These are phyloP conservation scores for Microdochium trichocladiopsis DNA, from an alignment of 2,329 filamentous ascomycete genomes.

Conservation along the genomic window DNA sequence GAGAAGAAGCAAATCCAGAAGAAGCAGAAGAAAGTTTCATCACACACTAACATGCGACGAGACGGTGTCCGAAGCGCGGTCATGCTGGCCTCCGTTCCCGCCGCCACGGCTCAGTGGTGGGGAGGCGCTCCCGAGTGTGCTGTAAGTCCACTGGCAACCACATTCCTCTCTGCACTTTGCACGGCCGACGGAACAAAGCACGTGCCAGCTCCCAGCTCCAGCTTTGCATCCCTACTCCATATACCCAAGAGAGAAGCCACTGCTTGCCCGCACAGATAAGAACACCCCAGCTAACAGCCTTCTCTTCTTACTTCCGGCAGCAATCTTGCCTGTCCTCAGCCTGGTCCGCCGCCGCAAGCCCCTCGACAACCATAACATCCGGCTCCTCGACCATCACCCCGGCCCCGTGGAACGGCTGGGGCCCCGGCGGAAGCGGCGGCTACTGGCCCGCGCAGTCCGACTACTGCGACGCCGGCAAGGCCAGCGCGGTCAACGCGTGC, in stretches of 20 bases:
- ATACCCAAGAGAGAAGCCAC: too few species aligned
- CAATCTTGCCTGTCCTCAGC: conserved; percentile 32
- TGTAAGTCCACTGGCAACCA: conserved; percentile 20
- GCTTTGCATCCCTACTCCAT: too few species aligned
- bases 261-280: too few species aligned
- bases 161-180: background rate
- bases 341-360: too few species aligned
- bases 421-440: background rate
- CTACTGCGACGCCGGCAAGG: conserved; percentile 19
- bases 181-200: too few species aligned
- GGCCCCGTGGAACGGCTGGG: conserved; percentile 17
- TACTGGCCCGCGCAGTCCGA: conserved; percentile 21
- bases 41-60: background rate
- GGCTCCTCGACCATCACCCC: conserved; percentile 21
- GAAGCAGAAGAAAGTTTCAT: too few species aligned
- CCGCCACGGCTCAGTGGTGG: conserved; percentile 27
- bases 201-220: too few species aligned
- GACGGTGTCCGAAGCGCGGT: conserved; percentile 5
- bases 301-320: conserved; percentile 14
- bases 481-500: conserved; percentile 17
- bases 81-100: conserved; percentile 16
- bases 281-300: background rate
- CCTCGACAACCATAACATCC: conserved; percentile 12
- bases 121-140: conserved; percentile 32
- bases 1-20: too few species aligned